A percentile compares a stretch with the other conserved stretches of the same genome.
Conservation (phyloP, 768 basidiomycete species). For the Cystofilobasidium ferigula region DNA sequence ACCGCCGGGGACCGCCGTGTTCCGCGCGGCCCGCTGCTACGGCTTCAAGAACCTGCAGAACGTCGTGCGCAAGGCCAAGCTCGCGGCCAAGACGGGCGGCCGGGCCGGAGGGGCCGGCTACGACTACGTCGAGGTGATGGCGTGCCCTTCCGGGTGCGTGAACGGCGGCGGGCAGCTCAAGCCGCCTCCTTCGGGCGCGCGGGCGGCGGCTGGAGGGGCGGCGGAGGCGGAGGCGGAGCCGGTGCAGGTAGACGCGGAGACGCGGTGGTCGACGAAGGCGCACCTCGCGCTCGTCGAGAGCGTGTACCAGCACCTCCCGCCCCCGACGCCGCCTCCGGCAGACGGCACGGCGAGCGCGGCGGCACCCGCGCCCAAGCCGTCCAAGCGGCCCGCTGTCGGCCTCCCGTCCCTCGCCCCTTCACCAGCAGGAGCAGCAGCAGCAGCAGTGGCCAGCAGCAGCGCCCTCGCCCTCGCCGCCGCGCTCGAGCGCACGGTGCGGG, state of each 20-base stretch:
- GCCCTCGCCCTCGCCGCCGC: not conserved
- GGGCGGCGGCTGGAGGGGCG: not conserved
- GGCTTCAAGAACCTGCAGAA: slow-evolving; percentile 97
- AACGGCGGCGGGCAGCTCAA: slow-evolving; percentile 85
- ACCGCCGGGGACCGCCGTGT: slow-evolving; percentile 44
- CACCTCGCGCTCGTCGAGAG: slow-evolving; percentile 73
- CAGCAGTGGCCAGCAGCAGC: too few relatives aligned
- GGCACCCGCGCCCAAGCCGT: not conserved
- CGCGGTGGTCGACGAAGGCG: slow-evolving; percentile 69
- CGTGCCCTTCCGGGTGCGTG: slow-evolving; percentile 92
- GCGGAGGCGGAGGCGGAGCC: not conserved
- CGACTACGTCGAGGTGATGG: slow-evolving; percentile 97
- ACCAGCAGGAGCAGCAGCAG: too few relatives aligned
- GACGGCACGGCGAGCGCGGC: not conserved
- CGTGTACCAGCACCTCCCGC: slow-evolving; percentile 54
- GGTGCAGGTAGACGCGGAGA: slow-evolving; percentile 40
- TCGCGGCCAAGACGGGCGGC: slow-evolving; percentile 39
- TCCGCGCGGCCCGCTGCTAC: slow-evolving; percentile 90
- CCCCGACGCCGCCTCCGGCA: not conserved
- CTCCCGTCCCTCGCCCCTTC: too few relatives aligned
- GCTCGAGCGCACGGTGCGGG: slow-evolving; percentile 15
- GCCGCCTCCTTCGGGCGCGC: slow-evolving; percentile 26
- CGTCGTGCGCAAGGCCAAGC: slow-evolving; percentile 68
- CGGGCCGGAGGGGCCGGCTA: too few relatives aligned
- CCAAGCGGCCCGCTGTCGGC: slow-evolving; percentile 1